These are phyloP conservation scores for Cenchrus purpureus DNA, from an alignment of 176 grass and related monocot genomes.

Conservation along the genomic window DNA sequence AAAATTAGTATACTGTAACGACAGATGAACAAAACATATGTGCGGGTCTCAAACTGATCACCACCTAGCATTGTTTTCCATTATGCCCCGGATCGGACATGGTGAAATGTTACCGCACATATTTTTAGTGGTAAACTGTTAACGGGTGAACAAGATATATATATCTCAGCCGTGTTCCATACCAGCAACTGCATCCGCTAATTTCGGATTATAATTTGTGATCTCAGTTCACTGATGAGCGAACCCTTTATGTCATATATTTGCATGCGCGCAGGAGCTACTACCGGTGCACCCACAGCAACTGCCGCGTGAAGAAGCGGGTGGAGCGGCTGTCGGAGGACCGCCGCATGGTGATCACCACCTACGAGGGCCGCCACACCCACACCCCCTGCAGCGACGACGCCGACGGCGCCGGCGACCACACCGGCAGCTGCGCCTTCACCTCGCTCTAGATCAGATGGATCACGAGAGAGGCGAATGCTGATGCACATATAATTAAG, in stretches of 20 bases:
- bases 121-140: too few species aligned
- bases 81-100: too few species aligned
- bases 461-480: too few species aligned
- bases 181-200: too few species aligned
- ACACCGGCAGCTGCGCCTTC: constrained; percentile 62
- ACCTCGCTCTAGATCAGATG: constrained; percentile 65
- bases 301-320: constrained; percentile 98
- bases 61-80: too few species aligned
- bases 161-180: too few species aligned
- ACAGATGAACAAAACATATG: neutral
- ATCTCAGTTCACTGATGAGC: neutral
- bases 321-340: constrained; percentile 92
- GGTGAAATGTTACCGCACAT: too few species aligned
- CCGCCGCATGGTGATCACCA: constrained; percentile 97
- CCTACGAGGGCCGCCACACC: constrained; percentile 92
- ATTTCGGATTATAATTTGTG: neutral
- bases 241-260: neutral
- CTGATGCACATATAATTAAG: too few species aligned
- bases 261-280: constrained; percentile 71
- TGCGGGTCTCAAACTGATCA: neutral
- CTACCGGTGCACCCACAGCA: constrained; percentile 93
- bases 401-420: constrained; percentile 49
- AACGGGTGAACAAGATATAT: too few species aligned
- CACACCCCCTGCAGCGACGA: constrained; percentile 83
- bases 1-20: too few species aligned